Evolutionary conservation across 2,329 filamentous ascomycete genomes (phyloP).

Genomic region (Sporothrix brasiliensis): DNA sequence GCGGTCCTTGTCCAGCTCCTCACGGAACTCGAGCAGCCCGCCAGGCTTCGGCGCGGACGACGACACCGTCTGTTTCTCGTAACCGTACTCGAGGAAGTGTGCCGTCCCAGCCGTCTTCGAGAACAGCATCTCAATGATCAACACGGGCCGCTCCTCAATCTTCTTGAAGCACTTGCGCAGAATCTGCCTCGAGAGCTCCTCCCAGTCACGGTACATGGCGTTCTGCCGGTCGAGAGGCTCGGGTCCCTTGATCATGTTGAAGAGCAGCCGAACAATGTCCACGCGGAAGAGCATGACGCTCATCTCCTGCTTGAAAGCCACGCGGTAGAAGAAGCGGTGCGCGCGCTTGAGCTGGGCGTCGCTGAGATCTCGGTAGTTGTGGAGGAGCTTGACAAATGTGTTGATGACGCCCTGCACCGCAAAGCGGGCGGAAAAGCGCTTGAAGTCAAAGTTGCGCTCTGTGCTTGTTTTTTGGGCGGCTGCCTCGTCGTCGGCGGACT

Average conservation of each 20-base stretch:
- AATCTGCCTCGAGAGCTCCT: slow-evolving; percentile 83
- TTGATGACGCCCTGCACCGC: slow-evolving; percentile 82
- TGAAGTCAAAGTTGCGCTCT: slow-evolving; percentile 94
- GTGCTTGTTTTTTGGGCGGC: slow-evolving; percentile 70
- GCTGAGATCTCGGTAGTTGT: slow-evolving; percentile 78
- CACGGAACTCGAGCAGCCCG: slow-evolving; percentile 81
- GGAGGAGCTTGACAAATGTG: slow-evolving; percentile 80
- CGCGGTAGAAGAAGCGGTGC: slow-evolving; percentile 90
- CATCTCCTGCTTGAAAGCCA: slow-evolving; percentile 94
- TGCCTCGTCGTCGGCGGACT: slow-evolving; percentile 70
- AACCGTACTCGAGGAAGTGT: slow-evolving; percentile 87
- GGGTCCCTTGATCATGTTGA: slow-evolving; percentile 89
- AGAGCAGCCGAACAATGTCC: slow-evolving; percentile 85
- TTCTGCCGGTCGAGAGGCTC: slow-evolving; percentile 70
- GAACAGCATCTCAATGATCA: slow-evolving; percentile 91
- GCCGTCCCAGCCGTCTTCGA: slow-evolving; percentile 84
- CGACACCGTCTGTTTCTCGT: slow-evolving; percentile 71
- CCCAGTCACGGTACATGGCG: slow-evolving; percentile 81
- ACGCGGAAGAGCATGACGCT: slow-evolving; percentile 85
- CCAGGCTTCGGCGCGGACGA: slow-evolving; percentile 67
- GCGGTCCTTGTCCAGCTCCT: slow-evolving; percentile 63
- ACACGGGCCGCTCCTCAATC: slow-evolving; percentile 78
- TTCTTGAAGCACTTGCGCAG: slow-evolving; percentile 81
- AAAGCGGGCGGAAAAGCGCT: slow-evolving; percentile 78
- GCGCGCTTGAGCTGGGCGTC: slow-evolving; percentile 82